Evolutionary conservation across 495 filamentous ascomycete species (phyloP).

Genomic region (Parathielavia hyrcaniae): DNA sequence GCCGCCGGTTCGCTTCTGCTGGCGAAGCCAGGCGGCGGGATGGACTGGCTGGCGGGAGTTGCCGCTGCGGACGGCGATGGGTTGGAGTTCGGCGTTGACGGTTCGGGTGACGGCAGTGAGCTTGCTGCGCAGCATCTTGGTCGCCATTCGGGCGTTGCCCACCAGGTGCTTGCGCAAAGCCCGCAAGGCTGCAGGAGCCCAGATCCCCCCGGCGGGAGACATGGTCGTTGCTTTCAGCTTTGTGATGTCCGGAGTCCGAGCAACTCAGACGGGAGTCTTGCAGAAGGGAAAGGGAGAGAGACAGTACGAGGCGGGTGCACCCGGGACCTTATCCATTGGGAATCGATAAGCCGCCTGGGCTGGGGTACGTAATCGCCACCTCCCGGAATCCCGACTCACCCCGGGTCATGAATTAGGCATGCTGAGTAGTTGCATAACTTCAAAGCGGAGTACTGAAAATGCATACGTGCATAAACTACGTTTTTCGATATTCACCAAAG

Average conservation of each 20-base stretch:
- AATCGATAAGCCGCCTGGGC: too few relatives aligned
- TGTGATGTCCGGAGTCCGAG: slow-evolving; percentile 12
- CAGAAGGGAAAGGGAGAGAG: slow-evolving; percentile 5
- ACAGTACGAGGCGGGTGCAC: slow-evolving; percentile 18
- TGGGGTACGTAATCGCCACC: slow-evolving; percentile 18
- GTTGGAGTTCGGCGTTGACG: slow-evolving; percentile 44
- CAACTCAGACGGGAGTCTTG: slow-evolving; percentile 5
- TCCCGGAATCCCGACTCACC: background rate
- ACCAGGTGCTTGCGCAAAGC: slow-evolving; percentile 61
- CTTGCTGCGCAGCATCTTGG: slow-evolving; percentile 49
- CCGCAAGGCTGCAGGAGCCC: slow-evolving; percentile 65
- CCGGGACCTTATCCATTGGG: slow-evolving; percentile 20
- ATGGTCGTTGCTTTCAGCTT: slow-evolving; percentile 40
- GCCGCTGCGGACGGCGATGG: slow-evolving; percentile 43
- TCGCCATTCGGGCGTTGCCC: slow-evolving; percentile 51
- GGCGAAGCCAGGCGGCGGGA: slow-evolving; percentile 62
- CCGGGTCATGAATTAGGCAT: background rate
- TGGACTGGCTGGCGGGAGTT: slow-evolving; percentile 62
- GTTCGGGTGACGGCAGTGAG: slow-evolving; percentile 50
- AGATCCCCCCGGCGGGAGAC: slow-evolving; percentile 61
- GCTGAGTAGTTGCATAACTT: background rate
- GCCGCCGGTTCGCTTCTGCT: slow-evolving; percentile 53
- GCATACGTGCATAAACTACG: slow-evolving; percentile 2
- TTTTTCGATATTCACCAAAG: too few relatives aligned
- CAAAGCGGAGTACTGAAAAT: too few relatives aligned